Evolutionary conservation across 257 asterid species (phyloP), one percentile per base, ranked within the genome.

Genomic region (Cynanchum wilfordii): DNA sequence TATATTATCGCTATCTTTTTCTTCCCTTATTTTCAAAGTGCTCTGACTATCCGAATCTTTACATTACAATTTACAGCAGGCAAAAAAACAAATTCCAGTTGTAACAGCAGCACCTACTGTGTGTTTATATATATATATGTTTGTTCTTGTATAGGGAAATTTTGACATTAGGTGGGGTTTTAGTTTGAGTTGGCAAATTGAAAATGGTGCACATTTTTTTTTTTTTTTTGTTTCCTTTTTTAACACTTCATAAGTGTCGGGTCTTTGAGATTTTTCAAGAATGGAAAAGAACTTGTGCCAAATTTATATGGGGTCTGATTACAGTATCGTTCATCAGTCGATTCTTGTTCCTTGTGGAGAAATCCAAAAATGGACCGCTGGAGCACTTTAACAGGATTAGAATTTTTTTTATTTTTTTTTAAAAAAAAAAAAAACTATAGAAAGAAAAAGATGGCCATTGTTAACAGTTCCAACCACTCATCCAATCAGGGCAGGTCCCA

Each of bases 351-450:
- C 20, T 36, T 33, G 6, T 20, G 9, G 10, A 2, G 51, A 51
- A 70, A 42, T 1, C 19, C 33, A 3, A 10, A 36, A 33, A 19
- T 64, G 65, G 74, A 54, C 65, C 74, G 44, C 42, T 16, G 58
- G 6, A 68, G 74, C 65, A 54, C 65, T 52, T 52, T 33, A 45
- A 72, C 60, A 27, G 69, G 70, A 73, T 30, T 19, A 30, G 11
- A 38, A 38, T 0, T n/a, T n/a, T n/a, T n/a, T n/a, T n/a, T n/a
- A n/a, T n/a, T n/a, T n/a, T n/a, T n/a, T n/a, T n/a, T 6, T 6
- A 40, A 40, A 40, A 40, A 7, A 7, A 42, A 55, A 60, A 16
- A 25, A 30, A 62, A 62, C 70, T 57, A 45, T 25, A 27, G 57
- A 25, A 10, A 27, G 57, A 42, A n/a, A 17, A 44, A 10, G 71